phyloP scores from a whole-genome alignment of 2,329 filamentous ascomycete genomes.

The Triangularia setosa region DNA sequence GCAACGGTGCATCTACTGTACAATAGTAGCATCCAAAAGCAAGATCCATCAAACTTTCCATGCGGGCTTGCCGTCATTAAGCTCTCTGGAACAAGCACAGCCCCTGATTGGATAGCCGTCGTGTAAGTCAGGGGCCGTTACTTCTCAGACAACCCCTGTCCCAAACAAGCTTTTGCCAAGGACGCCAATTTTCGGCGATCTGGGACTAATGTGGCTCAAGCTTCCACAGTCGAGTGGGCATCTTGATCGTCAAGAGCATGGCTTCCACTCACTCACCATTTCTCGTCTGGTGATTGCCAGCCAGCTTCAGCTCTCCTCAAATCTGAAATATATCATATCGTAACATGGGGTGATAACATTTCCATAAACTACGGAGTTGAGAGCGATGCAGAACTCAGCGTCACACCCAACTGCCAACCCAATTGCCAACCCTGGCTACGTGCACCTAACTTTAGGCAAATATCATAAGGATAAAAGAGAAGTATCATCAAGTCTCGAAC shows the following conservation, averaged over 20 bases:
- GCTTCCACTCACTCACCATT: not conserved
- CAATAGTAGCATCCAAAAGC: too few species aligned
- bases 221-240: not conserved
- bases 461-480: too few species aligned
- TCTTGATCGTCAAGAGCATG: not conserved
- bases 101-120: not conserved
- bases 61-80: not conserved
- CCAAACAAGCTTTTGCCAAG: constrained; percentile 6
- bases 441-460: too few species aligned
- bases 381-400: too few species aligned
- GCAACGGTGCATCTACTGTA: not conserved
- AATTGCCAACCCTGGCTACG: too few species aligned
- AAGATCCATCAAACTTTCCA: not conserved
- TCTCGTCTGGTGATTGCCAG: not conserved
- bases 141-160: not conserved
- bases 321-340: too few species aligned
- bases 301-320: not conserved
- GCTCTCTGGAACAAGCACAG: not conserved
- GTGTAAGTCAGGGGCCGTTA: not conserved
- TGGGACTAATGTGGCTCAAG: not conserved
- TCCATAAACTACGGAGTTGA: too few species aligned
- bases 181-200: not conserved
- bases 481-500: too few species aligned
- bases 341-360: too few species aligned
- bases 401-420: too few species aligned